A percentile compares a stretch with the other conserved stretches of the same genome.
Evolutionary conservation across 768 basidiomycete species (phyloP).

Genomic region (Mycena floridula): DNA sequence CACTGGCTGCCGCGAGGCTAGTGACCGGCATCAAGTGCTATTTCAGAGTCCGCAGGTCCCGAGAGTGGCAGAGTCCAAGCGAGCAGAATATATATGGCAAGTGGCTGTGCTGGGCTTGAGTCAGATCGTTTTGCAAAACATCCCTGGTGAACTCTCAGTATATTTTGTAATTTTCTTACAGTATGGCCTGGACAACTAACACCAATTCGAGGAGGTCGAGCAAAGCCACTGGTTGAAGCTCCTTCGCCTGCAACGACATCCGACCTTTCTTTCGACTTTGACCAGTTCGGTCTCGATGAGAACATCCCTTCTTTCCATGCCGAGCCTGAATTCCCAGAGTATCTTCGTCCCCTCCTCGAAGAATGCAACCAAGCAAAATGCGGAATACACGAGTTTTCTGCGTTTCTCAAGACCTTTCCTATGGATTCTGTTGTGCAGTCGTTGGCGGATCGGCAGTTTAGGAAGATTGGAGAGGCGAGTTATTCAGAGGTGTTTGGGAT

Average conservation of each 20-base stretch:
- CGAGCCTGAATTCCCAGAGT: conserved; percentile 34
- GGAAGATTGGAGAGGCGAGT: conserved; percentile 93
- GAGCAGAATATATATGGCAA: no score
- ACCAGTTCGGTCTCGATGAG: no score
- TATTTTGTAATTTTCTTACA: neutral
- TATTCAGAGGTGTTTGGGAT: conserved; percentile 96
- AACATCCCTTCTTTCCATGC: conserved; percentile 10
- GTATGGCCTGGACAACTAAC: neutral
- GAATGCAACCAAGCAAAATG: conserved; percentile 63
- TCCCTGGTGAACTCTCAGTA: no score
- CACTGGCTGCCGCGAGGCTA: no score
- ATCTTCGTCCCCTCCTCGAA: conserved; percentile 57
- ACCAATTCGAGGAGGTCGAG: neutral
- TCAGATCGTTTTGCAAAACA: no score
- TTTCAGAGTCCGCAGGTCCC: no score
- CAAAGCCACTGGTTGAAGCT: neutral
- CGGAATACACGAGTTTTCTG: conserved; percentile 69
- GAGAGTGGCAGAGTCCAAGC: no score
- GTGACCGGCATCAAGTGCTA: no score
- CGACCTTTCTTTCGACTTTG: no score
- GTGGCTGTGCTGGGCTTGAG: no score
- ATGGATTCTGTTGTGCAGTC: conserved; percentile 56
- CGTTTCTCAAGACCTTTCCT: conserved; percentile 78
- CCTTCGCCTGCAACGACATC: no score
- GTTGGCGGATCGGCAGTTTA: conserved; percentile 38